Percentiles rank a stretch among this genome's conserved stretches.
phyloP scores from a whole-genome alignment of 129 eudicot species.

The Helichrysum umbraculigerum region DNA sequence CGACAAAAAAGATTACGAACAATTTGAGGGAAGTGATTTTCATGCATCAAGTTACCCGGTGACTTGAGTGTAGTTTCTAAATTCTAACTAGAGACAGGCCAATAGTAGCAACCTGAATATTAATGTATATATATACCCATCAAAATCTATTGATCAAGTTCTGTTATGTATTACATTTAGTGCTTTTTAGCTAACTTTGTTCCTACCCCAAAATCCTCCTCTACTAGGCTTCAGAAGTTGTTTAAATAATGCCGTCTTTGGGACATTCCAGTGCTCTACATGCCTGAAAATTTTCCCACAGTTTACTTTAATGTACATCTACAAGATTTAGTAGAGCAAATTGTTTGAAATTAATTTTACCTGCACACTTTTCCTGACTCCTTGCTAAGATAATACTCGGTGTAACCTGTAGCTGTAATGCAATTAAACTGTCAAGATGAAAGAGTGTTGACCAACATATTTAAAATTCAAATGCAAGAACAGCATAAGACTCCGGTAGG shows the following conservation, averaged over 20 bases:
- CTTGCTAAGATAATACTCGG: conserved; percentile 84
- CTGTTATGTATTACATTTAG: background rate
- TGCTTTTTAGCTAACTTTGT: conserved; percentile 16
- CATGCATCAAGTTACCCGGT: no score
- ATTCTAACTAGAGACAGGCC: background rate
- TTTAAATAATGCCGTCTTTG: conserved; percentile 87
- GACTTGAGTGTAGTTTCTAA: background rate
- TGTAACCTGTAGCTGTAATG: conserved; percentile 88
- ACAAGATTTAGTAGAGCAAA: background rate
- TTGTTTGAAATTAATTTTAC: conserved; percentile 27
- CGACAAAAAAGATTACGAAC: no score
- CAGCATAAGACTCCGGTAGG: background rate
- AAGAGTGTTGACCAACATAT: no score
- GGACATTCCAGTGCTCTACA: conserved; percentile 98
- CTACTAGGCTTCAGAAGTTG: conserved; percentile 79
- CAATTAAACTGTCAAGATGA: background rate
- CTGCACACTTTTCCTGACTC: conserved; percentile 89
- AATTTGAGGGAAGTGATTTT: no score
- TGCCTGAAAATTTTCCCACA: conserved; percentile 52
- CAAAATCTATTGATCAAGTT: background rate
- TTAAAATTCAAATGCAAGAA: no score
- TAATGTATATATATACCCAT: background rate
- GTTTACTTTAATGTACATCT: background rate
- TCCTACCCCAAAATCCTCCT: conserved; percentile 42
- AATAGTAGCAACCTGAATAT: background rate